A percentile compares a stretch with the other conserved stretches of the same genome.
Conservation (phyloP, 2,329 filamentous ascomycete genomes). For the Cadophora luteo-olivacea region DNA sequence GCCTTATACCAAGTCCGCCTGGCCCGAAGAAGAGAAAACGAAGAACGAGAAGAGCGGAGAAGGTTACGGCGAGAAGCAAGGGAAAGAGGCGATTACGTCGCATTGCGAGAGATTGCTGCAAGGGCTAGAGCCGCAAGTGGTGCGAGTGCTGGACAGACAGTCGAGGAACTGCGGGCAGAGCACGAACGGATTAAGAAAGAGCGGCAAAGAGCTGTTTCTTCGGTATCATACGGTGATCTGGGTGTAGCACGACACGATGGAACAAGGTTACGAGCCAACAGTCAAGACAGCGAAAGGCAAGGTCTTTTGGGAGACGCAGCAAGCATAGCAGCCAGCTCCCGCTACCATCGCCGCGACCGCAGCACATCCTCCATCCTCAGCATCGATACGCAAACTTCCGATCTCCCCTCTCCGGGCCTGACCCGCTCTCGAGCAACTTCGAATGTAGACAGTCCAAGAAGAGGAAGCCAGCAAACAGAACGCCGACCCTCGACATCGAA, state of each 20-base stretch:
- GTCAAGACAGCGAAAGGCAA: slow-evolving; percentile 73
- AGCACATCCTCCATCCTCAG: slow-evolving; percentile 64
- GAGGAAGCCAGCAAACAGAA: slow-evolving; percentile 23
- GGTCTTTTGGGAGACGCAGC: slow-evolving; percentile 76
- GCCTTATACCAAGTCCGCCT: slow-evolving; percentile 87
- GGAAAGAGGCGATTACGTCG: slow-evolving; percentile 69
- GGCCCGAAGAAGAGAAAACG: slow-evolving; percentile 75
- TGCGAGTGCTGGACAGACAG: slow-evolving; percentile 49
- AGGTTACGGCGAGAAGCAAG: slow-evolving; percentile 74
- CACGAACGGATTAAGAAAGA: slow-evolving; percentile 63
- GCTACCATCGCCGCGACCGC: slow-evolving; percentile 52
- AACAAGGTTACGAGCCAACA: slow-evolving; percentile 75
- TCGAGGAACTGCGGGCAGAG: slow-evolving; percentile 64
- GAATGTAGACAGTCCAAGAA: slow-evolving; percentile 48
- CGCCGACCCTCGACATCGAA: slow-evolving; percentile 19
- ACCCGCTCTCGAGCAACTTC: slow-evolving; percentile 52
- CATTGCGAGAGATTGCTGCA: slow-evolving; percentile 67
- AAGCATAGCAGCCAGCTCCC: slow-evolving; percentile 47
- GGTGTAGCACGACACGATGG: slow-evolving; percentile 81
- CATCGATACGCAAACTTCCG: slow-evolving; percentile 53
- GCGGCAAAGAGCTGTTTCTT: slow-evolving; percentile 72
- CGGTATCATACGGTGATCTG: slow-evolving; percentile 77
- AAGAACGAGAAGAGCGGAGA: slow-evolving; percentile 79
- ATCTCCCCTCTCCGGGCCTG: slow-evolving; percentile 50
- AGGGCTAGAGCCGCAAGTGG: slow-evolving; percentile 56